These are phyloP conservation scores for Lolium rigidum DNA, from an alignment of 176 grass and related monocot species.

Conservation along the genomic window DNA sequence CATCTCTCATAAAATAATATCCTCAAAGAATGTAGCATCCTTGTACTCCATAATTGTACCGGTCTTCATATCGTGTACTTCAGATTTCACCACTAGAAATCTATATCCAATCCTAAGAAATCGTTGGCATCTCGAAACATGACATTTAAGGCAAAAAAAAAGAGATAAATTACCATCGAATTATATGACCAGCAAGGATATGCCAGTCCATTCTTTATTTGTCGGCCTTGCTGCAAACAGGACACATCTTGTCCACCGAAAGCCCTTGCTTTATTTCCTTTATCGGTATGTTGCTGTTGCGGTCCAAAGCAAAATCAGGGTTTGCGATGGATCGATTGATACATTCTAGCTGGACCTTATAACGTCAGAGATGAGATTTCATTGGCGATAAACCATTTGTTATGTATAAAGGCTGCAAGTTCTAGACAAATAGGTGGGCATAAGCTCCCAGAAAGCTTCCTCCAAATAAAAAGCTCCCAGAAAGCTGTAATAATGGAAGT, in stretches of 20 bases:
- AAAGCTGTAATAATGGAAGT: slow-evolving; percentile 31
- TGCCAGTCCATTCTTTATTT: slow-evolving; percentile 20
- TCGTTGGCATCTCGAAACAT: too few species aligned
- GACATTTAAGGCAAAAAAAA: neutral
- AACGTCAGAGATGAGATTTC: slow-evolving; percentile 17
- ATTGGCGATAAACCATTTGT: slow-evolving; percentile 34
- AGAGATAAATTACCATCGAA: neutral
- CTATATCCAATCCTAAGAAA: too few species aligned
- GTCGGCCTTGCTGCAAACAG: slow-evolving; percentile 10
- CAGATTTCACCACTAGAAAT: too few species aligned
- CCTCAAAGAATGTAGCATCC: too few species aligned
- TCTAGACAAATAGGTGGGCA: slow-evolving; percentile 16
- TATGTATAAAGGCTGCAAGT: neutral
- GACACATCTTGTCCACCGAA: neutral
- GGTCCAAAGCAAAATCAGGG: slow-evolving; percentile 24
- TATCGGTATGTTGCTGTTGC: neutral
- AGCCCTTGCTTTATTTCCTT: slow-evolving; percentile 20
- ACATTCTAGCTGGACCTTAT: neutral
- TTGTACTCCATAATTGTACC: too few species aligned
- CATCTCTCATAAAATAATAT: too few species aligned
- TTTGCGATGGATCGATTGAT: neutral
- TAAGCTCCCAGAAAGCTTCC: too few species aligned
- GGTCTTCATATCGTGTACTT: too few species aligned
- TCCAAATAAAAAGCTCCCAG: too few species aligned
- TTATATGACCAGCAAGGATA: slow-evolving; percentile 10